Conservation (phyloP, 805 yeast genomes). For the Cyberlindnera sargentensis region DNA sequence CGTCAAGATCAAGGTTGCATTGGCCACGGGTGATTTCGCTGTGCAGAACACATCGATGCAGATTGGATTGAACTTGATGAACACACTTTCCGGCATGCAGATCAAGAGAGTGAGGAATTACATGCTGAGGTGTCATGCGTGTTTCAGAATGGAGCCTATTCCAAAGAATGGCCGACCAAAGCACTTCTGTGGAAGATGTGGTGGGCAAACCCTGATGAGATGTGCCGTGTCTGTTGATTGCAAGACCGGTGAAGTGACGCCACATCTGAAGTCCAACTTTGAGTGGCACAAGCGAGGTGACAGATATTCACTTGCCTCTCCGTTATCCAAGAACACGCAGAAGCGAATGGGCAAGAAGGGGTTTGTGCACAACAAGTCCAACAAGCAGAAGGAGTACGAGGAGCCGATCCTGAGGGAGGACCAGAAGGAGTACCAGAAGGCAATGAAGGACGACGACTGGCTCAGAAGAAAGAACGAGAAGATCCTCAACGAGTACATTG, state of each 20-base stretch:
- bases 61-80: conserved; percentile 81
- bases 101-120: conserved; percentile 82
- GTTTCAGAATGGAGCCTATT: conserved; percentile 76
- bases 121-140: conserved; percentile 96
- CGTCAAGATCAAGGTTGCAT: conserved; percentile 57
- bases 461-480: conserved; percentile 81
- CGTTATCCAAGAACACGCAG: conserved; percentile 68
- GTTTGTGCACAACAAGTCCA: conserved; percentile 62
- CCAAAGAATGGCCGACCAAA: conserved; percentile 69
- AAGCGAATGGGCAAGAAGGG: conserved; percentile 75
- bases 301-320: conserved; percentile 76
- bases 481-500: conserved; percentile 79
- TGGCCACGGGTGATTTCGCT: conserved; percentile 95
- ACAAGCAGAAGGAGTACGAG: conserved; percentile 39
- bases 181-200: conserved; percentile 94
- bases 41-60: conserved; percentile 93
- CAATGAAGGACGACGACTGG: conserved; percentile 85
- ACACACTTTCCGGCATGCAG: conserved; percentile 74
- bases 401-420: conserved; percentile 76
- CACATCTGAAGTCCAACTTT: conserved; percentile 85
- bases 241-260: conserved; percentile 72
- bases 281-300: conserved; percentile 93
- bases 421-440: conserved; percentile 87
- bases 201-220: conserved; percentile 84
- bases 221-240: conserved; percentile 85